Conservation (phyloP, 768 basidiomycete genomes). For the Butyriboletus loyo region DNA sequence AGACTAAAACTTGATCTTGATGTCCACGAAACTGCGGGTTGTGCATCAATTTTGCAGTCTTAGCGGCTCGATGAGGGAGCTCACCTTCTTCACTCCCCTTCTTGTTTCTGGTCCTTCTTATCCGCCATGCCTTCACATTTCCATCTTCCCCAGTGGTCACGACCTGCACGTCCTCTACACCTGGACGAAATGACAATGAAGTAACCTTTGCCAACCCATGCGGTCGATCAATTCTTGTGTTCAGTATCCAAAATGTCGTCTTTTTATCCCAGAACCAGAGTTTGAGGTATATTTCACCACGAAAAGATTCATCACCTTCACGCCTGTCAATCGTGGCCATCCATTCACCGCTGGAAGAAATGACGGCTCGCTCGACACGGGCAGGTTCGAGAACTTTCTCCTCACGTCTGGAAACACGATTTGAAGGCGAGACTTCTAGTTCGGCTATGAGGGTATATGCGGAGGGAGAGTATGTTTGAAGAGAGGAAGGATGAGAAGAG, state of each 20-base stretch:
- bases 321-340: constrained; percentile 87
- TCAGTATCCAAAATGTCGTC: constrained; percentile 64
- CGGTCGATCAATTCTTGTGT: constrained; percentile 86
- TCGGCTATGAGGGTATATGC: constrained; percentile 74
- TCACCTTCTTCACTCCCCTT: constrained; percentile 52
- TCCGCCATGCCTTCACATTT: constrained; percentile 77
- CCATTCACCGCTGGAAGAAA: constrained; percentile 78
- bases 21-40: constrained; percentile 60
- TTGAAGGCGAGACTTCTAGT: constrained; percentile 91
- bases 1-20: constrained; percentile 69
- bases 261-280: constrained; percentile 84
- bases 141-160: constrained; percentile 77
- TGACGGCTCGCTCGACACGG: constrained; percentile 64
- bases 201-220: constrained; percentile 68
- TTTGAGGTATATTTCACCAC: constrained; percentile 77
- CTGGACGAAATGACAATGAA: constrained; percentile 67
- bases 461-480: constrained; percentile 83
- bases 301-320: constrained; percentile 61
- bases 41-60: neutral
- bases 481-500: constrained; percentile 92
- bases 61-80: constrained; percentile 12
- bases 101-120: constrained; percentile 46
- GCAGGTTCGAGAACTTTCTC: constrained; percentile 74
- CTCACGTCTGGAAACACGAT: constrained; percentile 80
- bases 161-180: constrained; percentile 41